phyloP scores from a whole-genome alignment of 208 protist genomes.

The Angomonas ambiguus region DNA sequence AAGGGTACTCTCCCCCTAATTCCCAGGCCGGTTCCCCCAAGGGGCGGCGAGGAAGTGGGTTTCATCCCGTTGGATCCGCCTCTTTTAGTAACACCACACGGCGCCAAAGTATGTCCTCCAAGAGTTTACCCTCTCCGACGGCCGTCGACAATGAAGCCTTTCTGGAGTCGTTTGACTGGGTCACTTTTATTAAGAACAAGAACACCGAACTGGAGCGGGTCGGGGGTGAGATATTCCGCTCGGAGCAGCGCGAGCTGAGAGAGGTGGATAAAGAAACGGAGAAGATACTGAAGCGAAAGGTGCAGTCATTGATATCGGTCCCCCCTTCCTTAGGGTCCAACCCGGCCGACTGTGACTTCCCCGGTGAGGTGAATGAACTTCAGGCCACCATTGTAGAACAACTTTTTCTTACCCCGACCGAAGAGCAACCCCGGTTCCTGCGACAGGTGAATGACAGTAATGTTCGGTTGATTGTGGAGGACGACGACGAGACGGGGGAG shows the following conservation, averaged over 20 bases:
- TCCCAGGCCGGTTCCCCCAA: background rate
- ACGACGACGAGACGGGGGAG: conserved; percentile 23
- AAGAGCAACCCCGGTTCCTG: conserved; percentile 63
- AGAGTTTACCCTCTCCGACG: background rate
- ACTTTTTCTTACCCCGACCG: conserved; percentile 65
- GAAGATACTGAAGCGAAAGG: conserved; percentile 51
- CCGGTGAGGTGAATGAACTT: conserved; percentile 55
- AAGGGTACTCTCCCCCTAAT: conserved; percentile 22
- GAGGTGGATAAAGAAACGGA: conserved; percentile 69
- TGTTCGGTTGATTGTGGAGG: conserved; percentile 65
- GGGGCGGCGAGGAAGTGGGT: conserved; percentile 14
- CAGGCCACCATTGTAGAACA: conserved; percentile 84
- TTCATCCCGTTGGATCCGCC: background rate
- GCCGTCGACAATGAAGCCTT: background rate
- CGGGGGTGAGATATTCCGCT: conserved; percentile 6
- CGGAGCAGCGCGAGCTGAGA: conserved; percentile 32
- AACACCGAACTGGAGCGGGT: conserved; percentile 19
- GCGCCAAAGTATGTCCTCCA: background rate
- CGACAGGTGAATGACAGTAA: conserved; percentile 78
- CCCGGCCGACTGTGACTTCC: conserved; percentile 75
- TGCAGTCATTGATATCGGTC: conserved; percentile 58
- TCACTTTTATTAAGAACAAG: conserved; percentile 24
- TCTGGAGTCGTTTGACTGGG: conserved; percentile 37
- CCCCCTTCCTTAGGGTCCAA: conserved; percentile 31
- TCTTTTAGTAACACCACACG: background rate